Evolutionary conservation across 257 asterid species (phyloP), one percentile per base, ranked within the genome.

Genomic region (Ocimum tenuiflorum): DNA sequence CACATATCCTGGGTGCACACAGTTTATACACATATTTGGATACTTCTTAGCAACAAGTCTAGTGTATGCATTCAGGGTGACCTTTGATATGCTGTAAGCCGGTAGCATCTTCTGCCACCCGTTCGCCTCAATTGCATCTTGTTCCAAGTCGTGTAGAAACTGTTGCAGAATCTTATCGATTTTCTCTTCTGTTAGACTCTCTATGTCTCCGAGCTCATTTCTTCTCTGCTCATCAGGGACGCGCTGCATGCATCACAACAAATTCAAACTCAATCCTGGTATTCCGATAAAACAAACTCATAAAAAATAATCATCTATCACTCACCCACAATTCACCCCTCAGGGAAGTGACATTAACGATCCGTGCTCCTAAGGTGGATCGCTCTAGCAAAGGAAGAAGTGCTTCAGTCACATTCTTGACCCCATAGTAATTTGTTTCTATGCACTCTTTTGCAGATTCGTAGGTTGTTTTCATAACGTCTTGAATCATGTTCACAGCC

Each of bases 61-160:
- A 1, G 96, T 88, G 20, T 86, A 84, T 3, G 97, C 94, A 65
- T 91, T 86, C 0, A 91, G 80, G 1, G 86, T 75, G 9, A 80
- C 88, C 79, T 91, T 91, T 3, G 97, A 84, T 64, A 84, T 76
- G 80, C 91, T 86, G 78, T 91, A 86, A 14, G 96, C 88, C 4
- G 96, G 95, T 51, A 79, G 78, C 94, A 84, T 91, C 80, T 76
- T 81, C 48, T 83, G 95, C 95, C 95, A 91, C 15, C 94, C 97
- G 18, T 81, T 86, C 27, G 69, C 81, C 72, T 86, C 96, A 1
- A 91, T 70, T 8, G 73, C 75, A 33, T 79, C 80, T 1, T 77
- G 50, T 70, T 79, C 58, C 77, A 88, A 52, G 57, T 86, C 95
- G 8, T 70, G 60, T 68, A 88, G 68, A 43, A 88, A 84, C 6